Evolutionary conservation across 441 rosid species (phyloP).

Genomic region (Monsonia emarginata): DNA sequence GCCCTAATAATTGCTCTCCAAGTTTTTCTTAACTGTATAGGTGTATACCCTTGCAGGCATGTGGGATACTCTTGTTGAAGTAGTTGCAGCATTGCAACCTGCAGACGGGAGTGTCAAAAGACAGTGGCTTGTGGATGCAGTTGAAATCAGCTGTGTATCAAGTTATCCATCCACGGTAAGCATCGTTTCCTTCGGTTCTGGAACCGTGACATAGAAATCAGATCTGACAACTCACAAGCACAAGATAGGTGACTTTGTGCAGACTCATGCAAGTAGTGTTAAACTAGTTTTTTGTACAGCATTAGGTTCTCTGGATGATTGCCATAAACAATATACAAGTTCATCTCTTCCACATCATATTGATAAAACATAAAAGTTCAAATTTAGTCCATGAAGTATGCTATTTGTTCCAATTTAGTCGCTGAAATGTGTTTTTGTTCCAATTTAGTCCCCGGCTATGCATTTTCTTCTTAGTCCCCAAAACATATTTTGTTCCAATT

Average conservation of each 20-base stretch:
- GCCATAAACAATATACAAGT: no score
- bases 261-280: background rate
- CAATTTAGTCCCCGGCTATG: no score
- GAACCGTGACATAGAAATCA: background rate
- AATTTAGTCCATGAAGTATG: no score
- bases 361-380: no score
- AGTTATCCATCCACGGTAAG: constrained; percentile 70
- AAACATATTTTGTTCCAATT: no score
- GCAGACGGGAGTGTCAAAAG: constrained; percentile 64
- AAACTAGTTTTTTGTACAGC: background rate
- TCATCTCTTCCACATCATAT: no score
- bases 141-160: constrained; percentile 81
- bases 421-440: no score
- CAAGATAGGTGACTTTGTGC: background rate
- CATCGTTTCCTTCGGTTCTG: constrained; percentile 7
- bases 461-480: no score
- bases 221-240: background rate
- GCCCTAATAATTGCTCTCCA: background rate
- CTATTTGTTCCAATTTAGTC: no score
- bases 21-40: background rate
- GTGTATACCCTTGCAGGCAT: constrained; percentile 35
- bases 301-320: no score
- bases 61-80: constrained; percentile 63
- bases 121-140: constrained; percentile 77
- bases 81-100: constrained; percentile 53